Conservation (phyloP, 2,329 filamentous ascomycete genomes). For the Cryphonectria carpinicola region DNA sequence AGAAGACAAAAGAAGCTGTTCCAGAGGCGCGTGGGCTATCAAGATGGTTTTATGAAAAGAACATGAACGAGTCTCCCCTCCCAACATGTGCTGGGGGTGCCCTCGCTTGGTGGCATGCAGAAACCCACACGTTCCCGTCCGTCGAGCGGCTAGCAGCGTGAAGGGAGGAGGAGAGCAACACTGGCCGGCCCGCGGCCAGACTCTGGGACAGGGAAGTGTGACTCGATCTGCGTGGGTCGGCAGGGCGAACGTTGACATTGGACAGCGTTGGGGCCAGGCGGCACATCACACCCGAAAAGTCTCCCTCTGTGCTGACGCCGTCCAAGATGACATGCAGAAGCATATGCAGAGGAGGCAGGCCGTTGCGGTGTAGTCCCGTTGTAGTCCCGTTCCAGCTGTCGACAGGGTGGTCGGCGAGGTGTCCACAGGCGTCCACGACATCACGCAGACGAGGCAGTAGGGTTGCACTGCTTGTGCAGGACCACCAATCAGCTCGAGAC, state of each 20-base stretch:
- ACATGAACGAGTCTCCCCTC: slow-evolving; percentile 5
- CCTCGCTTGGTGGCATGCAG: slow-evolving; percentile 9
- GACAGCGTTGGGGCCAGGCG: slow-evolving; percentile 6
- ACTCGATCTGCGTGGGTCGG: slow-evolving; percentile 22
- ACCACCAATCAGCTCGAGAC: slow-evolving; percentile 25
- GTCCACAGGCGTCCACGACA: slow-evolving; percentile 23
- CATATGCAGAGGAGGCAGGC: slow-evolving; percentile 22
- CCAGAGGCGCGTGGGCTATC: slow-evolving; percentile 24
- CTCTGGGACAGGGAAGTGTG: slow-evolving; percentile 23
- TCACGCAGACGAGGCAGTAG: slow-evolving; percentile 17
- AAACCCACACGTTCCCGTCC: slow-evolving; percentile 20
- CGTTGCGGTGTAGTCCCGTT: slow-evolving; percentile 3
- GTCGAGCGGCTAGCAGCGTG: slow-evolving; percentile 27
- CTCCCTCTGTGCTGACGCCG: slow-evolving; percentile 13
- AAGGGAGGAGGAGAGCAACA: neutral
- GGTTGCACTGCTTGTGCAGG: slow-evolving; percentile 19
- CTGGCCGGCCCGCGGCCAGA: slow-evolving; percentile 19
- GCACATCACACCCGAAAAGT: neutral
- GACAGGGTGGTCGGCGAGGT: slow-evolving; percentile 6
- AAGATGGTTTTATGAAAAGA: slow-evolving; percentile 26
- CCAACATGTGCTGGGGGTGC: slow-evolving; percentile 12
- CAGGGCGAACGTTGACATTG: slow-evolving; percentile 24
- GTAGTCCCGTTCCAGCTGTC: slow-evolving; percentile 1
- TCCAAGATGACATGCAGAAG: slow-evolving; percentile 18
- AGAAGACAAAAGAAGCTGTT: slow-evolving; percentile 31